A percentile compares a stretch with the other conserved stretches of the same genome.
Evolutionary conservation across 257 asterid species (phyloP).

Genomic region (Solanum clarkiae): DNA sequence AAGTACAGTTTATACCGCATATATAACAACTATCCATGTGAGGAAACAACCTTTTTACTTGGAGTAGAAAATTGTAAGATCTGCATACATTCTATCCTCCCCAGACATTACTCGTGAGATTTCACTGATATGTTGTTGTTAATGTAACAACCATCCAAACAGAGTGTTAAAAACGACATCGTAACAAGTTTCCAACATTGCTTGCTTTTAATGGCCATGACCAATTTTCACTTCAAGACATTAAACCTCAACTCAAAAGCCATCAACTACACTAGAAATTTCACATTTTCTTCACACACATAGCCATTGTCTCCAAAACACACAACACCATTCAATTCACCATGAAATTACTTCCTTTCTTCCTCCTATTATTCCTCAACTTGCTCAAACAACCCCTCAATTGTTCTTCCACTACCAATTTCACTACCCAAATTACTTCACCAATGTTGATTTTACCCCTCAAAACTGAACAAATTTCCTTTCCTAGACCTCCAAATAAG

Average conservation of each 20-base stretch:
- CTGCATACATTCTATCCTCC: too few species aligned
- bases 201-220: not conserved
- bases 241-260: not conserved
- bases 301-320: not conserved
- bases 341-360: not conserved
- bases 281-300: not conserved
- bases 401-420: not conserved
- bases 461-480: conserved; percentile 37
- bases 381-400: not conserved
- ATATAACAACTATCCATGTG: too few species aligned
- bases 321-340: not conserved
- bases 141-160: not conserved
- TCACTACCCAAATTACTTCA: not conserved
- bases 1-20: too few species aligned
- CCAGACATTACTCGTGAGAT: rapidly evolving
- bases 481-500: conserved; percentile 23
- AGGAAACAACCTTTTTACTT: too few species aligned
- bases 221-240: not conserved
- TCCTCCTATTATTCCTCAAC: not conserved
- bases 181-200: not conserved
- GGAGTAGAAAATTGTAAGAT: rapidly evolving
- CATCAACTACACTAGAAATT: not conserved
- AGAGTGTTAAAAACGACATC: not conserved
- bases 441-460: conserved; percentile 34
- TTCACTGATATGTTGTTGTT: too few species aligned